A percentile compares a stretch with the other conserved stretches of the same genome.
Conservation (phyloP, 768 basidiomycete genomes). For the Leccinum imitatum region DNA sequence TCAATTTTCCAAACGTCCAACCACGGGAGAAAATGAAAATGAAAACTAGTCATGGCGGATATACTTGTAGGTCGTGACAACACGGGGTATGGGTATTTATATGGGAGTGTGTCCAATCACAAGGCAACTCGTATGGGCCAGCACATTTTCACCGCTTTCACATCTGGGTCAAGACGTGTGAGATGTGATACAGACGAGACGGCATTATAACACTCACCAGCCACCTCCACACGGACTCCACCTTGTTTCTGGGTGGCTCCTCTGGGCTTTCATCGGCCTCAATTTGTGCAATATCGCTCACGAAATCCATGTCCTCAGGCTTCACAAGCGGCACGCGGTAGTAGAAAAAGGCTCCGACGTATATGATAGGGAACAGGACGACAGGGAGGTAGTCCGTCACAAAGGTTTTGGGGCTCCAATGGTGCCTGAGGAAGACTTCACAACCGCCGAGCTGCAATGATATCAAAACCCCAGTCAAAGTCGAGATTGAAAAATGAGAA, state of each 20-base stretch:
- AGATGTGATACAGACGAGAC: background rate
- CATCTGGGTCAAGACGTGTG: constrained; percentile 17
- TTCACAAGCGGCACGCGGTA: constrained; percentile 22
- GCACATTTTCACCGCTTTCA: constrained; percentile 8
- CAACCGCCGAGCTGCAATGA: constrained; percentile 48
- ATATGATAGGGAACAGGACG: constrained; percentile 73
- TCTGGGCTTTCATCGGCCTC: constrained; percentile 73
- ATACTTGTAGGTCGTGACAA: background rate
- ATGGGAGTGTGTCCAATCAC: background rate
- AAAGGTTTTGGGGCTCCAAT: constrained; percentile 64
- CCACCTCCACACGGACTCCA: constrained; percentile 77
- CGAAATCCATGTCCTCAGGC: constrained; percentile 82
- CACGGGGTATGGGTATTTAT: constrained; percentile 2
- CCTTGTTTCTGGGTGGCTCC: constrained; percentile 62
- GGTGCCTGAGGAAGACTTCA: constrained; percentile 49
- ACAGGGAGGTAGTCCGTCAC: constrained; percentile 81
- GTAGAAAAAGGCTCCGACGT: constrained; percentile 55
- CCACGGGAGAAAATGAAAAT: background rate
- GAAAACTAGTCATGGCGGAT: background rate
- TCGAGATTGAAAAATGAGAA: background rate
- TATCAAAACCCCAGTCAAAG: constrained; percentile 23
- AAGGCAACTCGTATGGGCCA: background rate
- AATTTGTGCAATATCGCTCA: constrained; percentile 64
- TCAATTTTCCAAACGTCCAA: background rate
- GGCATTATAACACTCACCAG: constrained; percentile 49